Base-by-base conservation (phyloP, 192 early-diverging fungal species). In the Coemansia sp. region DNA sequence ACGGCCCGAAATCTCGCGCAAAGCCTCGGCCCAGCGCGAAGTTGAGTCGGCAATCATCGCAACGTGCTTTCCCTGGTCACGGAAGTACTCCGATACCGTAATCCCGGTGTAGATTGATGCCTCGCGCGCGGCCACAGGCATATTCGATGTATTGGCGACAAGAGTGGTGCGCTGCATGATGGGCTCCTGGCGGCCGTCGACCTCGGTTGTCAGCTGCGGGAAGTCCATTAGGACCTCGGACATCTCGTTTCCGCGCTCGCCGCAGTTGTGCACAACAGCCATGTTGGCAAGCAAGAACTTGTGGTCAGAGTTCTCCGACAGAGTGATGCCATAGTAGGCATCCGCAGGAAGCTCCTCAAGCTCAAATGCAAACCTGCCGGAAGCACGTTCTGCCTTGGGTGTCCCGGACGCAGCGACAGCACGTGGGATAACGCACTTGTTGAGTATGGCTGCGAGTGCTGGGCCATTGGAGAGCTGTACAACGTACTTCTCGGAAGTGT, bases 41-140 rank as follows among this genome's bases (percentile, higher is more conserved):
- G 98, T 98, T n/a, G 97, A 98, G 84, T 99, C 98, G 8, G 98
- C 98, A 95, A 99, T 99, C 98, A 99, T 99, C 60, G 98, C 93
- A 30, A 96, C 98, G 73, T 99, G 90, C 87, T 94, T 95, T 71
- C 98, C 98, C 83, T 97, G 95, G 84, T 99, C 98, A 86, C 98
- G 94, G 94, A 99, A 99, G 86, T 99, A 99, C 85, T 99, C 98
- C 21, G 96, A 96, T 18, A 99, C 83, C 1, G 98, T 99, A 82
- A 99, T 99, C 75, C 98, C 98, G 38, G 98, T 99, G 88, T 99
- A 99, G 76, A 99, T 99, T 34, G 97, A 98, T 18, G 98, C 98
- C 85, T 99, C 98, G 83, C 98, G 95, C 66, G 98, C 98, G 68
- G 98, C 95, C 43, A 99, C 98, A 70, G 98, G 98, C 98, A 99